phyloP scores from a whole-genome alignment of 2,329 filamentous ascomycete genomes.

The Pseudogymnoascus sp. region DNA sequence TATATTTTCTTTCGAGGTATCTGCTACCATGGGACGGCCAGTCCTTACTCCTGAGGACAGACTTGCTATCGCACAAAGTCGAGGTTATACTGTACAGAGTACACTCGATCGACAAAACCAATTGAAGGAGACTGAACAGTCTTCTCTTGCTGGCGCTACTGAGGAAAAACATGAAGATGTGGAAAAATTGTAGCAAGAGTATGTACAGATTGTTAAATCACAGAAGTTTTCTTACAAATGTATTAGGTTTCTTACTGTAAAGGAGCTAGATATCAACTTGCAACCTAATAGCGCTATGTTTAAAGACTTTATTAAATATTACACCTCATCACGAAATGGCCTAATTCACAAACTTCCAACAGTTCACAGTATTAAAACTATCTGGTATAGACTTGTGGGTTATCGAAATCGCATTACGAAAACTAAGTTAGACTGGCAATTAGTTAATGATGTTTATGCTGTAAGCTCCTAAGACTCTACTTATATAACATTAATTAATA shows the following conservation, averaged over 20 bases:
- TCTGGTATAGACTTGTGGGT: background rate
- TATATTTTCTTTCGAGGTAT: background rate
- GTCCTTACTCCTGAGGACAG: background rate
- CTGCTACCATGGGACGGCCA: background rate
- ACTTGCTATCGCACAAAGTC: background rate
- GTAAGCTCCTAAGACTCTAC: background rate
- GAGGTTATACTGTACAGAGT: background rate
- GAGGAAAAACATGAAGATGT: background rate
- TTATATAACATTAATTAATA: background rate
- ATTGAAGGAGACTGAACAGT: background rate
- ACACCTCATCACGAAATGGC: constrained; percentile 7
- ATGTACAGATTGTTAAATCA: background rate
- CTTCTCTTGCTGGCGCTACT: constrained; percentile 7
- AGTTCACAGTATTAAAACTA: background rate
- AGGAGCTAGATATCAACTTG: background rate
- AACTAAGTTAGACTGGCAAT: background rate
- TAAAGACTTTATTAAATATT: constrained; percentile 11
- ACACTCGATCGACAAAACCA: background rate
- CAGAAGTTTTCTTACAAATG: background rate
- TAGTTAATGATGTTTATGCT: background rate
- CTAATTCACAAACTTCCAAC: background rate
- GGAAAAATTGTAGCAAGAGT: background rate
- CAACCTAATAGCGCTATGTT: background rate
- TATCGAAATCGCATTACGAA: background rate
- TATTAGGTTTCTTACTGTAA: background rate